phyloP scores from a whole-genome alignment of 257 asterid genomes.

The Anisodus tanguticus region DNA sequence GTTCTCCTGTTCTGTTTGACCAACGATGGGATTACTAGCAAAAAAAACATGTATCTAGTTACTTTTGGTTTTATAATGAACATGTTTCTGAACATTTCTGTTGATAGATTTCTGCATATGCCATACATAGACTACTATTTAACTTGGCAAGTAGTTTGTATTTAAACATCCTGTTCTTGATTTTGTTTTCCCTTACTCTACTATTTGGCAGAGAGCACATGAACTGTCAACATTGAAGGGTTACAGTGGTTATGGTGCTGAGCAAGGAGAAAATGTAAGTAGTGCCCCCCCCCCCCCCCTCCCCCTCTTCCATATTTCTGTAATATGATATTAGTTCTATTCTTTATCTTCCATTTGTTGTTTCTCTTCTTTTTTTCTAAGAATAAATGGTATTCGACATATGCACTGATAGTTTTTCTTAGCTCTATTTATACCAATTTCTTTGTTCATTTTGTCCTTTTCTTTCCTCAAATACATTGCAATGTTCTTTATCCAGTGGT shows the following conservation, averaged over 20 bases:
- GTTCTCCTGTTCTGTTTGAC: neutral
- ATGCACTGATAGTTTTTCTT: neutral
- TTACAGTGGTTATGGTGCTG: slow-evolving; percentile 96
- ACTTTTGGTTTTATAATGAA: neutral
- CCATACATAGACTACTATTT: neutral
- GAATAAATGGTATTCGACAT: neutral
- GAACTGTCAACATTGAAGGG: slow-evolving; percentile 82
- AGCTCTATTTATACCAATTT: neutral
- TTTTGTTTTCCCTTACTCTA: slow-evolving; percentile 26
- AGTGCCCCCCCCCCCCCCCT: neutral
- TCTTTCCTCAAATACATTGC: slow-evolving; percentile 2
- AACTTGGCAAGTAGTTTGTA: neutral
- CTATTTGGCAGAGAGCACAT: slow-evolving; percentile 60
- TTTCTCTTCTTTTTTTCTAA: slow-evolving; percentile 29
- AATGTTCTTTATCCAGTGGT: neutral
- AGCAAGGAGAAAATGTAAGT: slow-evolving; percentile 92
- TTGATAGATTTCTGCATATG: slow-evolving; percentile 11
- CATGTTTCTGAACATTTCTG: neutral
- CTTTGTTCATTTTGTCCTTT: neutral
- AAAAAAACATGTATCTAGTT: slow-evolving; percentile 1
- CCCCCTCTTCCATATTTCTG: neutral
- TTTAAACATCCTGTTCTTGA: slow-evolving; percentile 25
- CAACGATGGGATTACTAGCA: neutral
- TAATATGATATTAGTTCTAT: neutral
- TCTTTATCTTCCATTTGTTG: slow-evolving; percentile 11